Percentiles rank a stretch among this genome's conserved stretches.
Conservation (phyloP, 2,329 filamentous ascomycete species). For the Aspergillus aculeatinus region DNA sequence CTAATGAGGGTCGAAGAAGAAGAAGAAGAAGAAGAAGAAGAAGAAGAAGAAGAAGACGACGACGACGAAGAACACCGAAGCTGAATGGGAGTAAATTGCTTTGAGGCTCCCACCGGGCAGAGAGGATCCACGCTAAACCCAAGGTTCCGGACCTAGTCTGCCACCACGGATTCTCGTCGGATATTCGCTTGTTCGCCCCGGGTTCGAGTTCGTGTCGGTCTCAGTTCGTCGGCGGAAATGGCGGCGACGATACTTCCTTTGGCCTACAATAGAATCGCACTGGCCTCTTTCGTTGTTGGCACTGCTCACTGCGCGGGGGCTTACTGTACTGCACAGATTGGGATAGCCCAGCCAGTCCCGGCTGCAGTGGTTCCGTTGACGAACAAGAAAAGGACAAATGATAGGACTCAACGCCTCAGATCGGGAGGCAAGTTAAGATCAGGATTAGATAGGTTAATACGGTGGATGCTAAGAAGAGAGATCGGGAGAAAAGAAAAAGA, state of each 20-base stretch:
- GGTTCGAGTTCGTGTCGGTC: not conserved
- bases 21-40: not conserved
- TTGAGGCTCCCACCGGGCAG: constrained; percentile 5
- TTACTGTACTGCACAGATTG: not conserved
- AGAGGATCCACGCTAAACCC: constrained; percentile 19
- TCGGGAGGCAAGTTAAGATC: not conserved
- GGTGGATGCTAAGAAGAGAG: not conserved
- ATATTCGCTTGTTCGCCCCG: not conserved
- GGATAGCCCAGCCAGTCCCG: not conserved
- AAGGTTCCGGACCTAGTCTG: constrained; percentile 15
- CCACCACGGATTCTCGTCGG: not conserved
- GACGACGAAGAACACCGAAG: not conserved
- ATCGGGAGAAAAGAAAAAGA: not conserved
- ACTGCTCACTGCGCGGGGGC: not conserved
- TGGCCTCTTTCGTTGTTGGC: not conserved
- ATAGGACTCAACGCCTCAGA: not conserved
- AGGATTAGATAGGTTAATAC: not conserved
- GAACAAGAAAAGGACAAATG: not conserved
- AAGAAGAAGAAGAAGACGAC: not conserved
- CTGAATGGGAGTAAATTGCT: not conserved
- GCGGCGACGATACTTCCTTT: not conserved
- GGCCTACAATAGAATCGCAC: not conserved
- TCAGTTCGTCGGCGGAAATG: not conserved
- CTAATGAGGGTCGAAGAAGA: not conserved
- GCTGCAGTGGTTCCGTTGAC: not conserved